Percentiles rank a stretch among this genome's conserved stretches.
Evolutionary conservation across 176 grass and related monocot genomes (phyloP).

Genomic region (Saccharum officinarum): DNA sequence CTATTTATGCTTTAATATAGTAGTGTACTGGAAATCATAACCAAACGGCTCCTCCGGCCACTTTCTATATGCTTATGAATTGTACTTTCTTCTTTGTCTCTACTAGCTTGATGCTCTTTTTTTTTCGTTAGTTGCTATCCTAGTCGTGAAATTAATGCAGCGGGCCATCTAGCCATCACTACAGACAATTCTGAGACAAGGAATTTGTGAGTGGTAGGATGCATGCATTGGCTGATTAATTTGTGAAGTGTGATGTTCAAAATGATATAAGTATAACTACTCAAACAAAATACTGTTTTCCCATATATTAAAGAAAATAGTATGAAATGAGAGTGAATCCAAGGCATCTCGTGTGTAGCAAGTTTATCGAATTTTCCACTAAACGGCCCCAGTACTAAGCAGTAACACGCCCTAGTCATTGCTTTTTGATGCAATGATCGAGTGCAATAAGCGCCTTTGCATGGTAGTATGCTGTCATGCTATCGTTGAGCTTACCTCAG

Average conservation of each 20-base stretch:
- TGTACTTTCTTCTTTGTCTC: conserved; percentile 50
- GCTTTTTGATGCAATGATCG: neutral
- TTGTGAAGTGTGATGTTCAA: neutral
- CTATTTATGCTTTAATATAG: conserved; percentile 36
- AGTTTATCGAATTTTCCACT: neutral
- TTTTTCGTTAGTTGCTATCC: conserved; percentile 26
- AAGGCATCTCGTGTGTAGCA: neutral
- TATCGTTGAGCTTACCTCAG: conserved; percentile 50
- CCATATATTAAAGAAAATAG: neutral
- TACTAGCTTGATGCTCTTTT: conserved; percentile 39
- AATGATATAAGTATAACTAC: neutral
- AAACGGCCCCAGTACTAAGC: neutral
- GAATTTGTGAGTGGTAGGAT: conserved; percentile 1
- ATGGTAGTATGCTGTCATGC: conserved; percentile 31
- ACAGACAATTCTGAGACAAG: neutral
- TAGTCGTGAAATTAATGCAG: conserved; percentile 34
- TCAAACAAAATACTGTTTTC: neutral
- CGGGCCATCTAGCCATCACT: conserved; percentile 20
- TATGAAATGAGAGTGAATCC: neutral
- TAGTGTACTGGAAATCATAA: conserved; percentile 29
- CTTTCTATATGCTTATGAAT: conserved; percentile 38
- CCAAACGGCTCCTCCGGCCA: conserved; percentile 18
- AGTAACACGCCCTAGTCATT: neutral
- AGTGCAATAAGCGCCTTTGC: neutral
- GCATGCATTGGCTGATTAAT: neutral